Evolutionary conservation across 257 asterid genomes (phyloP).

Genomic region (Jacaranda copaia): DNA sequence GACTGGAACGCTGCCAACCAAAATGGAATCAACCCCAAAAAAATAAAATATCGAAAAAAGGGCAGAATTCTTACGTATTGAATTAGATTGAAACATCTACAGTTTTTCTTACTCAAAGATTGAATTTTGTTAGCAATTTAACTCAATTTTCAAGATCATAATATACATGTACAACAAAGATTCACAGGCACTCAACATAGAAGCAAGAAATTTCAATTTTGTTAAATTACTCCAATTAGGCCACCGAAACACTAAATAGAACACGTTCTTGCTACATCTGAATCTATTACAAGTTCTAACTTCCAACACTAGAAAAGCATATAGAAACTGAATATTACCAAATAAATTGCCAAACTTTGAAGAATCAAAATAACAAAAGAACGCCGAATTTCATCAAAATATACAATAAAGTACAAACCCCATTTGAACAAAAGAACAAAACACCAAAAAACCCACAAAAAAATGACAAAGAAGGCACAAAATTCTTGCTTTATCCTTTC

Average conservation of each 20-base stretch:
- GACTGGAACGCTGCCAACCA: background rate
- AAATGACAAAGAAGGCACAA: background rate
- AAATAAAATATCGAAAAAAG: conserved; percentile 4
- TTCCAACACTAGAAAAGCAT: background rate
- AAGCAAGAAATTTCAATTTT: background rate
- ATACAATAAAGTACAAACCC: conserved; percentile 11
- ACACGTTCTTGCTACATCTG: conserved; percentile 22
- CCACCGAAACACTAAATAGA: conserved; percentile 14
- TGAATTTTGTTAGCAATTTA: conserved; percentile 7
- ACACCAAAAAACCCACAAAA: background rate
- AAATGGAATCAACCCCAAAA: conserved; percentile 19
- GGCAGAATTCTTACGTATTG: conserved; percentile 7
- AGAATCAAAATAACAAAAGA: conserved; percentile 16
- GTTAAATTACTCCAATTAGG: conserved; percentile 19
- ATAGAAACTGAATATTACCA: conserved; percentile 26
- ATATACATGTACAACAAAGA: background rate
- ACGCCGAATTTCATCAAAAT: conserved; percentile 7
- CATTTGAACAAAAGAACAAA: conserved; percentile 32
- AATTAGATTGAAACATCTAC: conserved; percentile 15
- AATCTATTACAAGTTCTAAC: conserved; percentile 29
- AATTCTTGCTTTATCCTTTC: background rate
- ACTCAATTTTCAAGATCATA: background rate
- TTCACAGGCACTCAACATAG: background rate
- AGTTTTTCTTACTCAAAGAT: conserved; percentile 17
- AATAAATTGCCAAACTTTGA: background rate